Percentiles rank a stretch among this genome's conserved stretches.
phyloP scores from a whole-genome alignment of 2,329 filamentous ascomycete species.

The Ophiostoma triangulosporum region DNA sequence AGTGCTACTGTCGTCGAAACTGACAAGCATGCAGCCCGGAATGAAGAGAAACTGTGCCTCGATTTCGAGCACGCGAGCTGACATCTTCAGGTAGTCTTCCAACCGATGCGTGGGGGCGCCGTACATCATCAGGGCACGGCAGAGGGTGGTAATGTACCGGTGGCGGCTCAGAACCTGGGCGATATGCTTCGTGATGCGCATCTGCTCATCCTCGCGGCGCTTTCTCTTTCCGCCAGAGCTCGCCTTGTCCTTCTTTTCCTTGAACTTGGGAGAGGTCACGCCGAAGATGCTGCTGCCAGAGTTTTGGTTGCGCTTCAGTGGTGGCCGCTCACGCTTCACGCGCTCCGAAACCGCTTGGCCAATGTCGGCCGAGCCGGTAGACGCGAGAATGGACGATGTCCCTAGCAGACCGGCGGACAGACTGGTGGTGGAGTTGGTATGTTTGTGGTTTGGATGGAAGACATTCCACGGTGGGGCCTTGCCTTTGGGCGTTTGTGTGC shows the following conservation, averaged over 20 bases:
- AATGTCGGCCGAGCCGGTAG: slow-evolving; percentile 29
- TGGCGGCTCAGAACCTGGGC: slow-evolving; percentile 64
- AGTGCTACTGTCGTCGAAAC: slow-evolving; percentile 62
- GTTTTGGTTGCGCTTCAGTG: slow-evolving; percentile 12
- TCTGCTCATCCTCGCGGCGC: slow-evolving; percentile 20
- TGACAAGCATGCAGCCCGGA: slow-evolving; percentile 87
- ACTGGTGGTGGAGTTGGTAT: slow-evolving; percentile 20
- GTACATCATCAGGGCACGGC: slow-evolving; percentile 75
- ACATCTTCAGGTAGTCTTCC: slow-evolving; percentile 87
- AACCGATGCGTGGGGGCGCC: slow-evolving; percentile 83
- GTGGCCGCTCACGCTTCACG: slow-evolving; percentile 24
- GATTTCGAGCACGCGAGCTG: slow-evolving; percentile 74
- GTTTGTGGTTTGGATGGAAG: slow-evolving; percentile 8
- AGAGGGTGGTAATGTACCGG: slow-evolving; percentile 71
- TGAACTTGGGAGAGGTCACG: slow-evolving; percentile 6
- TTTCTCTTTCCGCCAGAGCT: neutral
- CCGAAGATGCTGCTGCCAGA: slow-evolving; percentile 10
- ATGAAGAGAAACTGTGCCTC: slow-evolving; percentile 84
- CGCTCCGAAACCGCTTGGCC: slow-evolving; percentile 32
- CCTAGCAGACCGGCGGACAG: slow-evolving; percentile 36
- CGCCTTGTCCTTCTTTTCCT: slow-evolving; percentile 4
- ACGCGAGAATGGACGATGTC: slow-evolving; percentile 38
- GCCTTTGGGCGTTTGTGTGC: neutral
- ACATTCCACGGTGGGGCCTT: slow-evolving; percentile 9
- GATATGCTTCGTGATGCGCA: slow-evolving; percentile 42